Percentiles rank a stretch among this genome's conserved stretches.
phyloP scores from a whole-genome alignment of 225 moss, liverwort and hornwort genomes.

The Bryoerythrophyllum caledonicum region DNA sequence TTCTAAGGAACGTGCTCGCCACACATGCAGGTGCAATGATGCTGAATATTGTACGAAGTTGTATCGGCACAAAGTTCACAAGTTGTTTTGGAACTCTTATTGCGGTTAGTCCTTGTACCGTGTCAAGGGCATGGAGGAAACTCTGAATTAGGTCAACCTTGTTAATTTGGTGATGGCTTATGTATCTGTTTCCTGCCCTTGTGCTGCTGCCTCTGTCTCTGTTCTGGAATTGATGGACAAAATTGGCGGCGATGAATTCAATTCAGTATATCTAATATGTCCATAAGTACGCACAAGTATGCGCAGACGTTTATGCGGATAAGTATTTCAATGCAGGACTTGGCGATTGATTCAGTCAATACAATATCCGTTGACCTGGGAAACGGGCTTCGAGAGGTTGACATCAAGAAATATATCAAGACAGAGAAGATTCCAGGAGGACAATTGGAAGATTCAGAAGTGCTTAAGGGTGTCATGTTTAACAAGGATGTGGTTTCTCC shows the following conservation, averaged over 20 bases:
- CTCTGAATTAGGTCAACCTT: background rate
- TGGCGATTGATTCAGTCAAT: constrained; percentile 61
- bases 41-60: constrained; percentile 71
- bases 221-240: background rate
- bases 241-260: background rate
- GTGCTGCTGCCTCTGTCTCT: background rate
- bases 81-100: constrained; percentile 75
- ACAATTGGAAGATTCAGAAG: constrained; percentile 66
- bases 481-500: constrained; percentile 78
- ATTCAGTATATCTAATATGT: background rate
- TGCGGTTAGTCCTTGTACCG: constrained; percentile 33
- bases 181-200: background rate
- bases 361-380: constrained; percentile 67
- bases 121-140: background rate
- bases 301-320: background rate
- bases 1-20: background rate
- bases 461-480: constrained; percentile 72
- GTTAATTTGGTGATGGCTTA: background rate
- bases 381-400: constrained; percentile 63
- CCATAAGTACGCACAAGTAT: too few relatives aligned
- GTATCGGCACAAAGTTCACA: constrained; percentile 73
- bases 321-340: constrained; percentile 42
- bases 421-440: constrained; percentile 71
- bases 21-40: constrained; percentile 52
- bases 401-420: constrained; percentile 78